These are phyloP conservation scores for Penicillium sp. DNA, from an alignment of 2,329 filamentous ascomycete species.

Conservation along the genomic window DNA sequence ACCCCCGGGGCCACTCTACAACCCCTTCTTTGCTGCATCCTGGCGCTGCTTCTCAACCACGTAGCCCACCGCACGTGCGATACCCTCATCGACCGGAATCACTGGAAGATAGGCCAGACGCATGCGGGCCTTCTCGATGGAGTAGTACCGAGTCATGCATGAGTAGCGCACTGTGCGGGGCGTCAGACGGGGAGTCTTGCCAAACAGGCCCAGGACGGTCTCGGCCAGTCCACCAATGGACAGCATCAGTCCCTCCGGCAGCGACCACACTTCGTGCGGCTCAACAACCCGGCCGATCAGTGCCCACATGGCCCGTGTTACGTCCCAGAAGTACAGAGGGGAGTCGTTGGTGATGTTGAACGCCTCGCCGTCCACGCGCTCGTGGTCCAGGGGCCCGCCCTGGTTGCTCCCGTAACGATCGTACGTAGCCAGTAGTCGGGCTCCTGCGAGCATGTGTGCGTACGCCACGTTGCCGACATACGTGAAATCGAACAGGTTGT, in stretches of 20 bases:
- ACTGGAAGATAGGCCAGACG: slow-evolving; percentile 45
- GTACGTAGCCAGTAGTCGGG: slow-evolving; percentile 62
- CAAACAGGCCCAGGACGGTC: slow-evolving; percentile 40
- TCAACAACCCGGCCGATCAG: slow-evolving; percentile 44
- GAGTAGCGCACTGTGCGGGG: slow-evolving; percentile 45
- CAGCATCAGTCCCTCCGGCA: slow-evolving; percentile 40
- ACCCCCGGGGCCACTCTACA: slow-evolving; percentile 23
- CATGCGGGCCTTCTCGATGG: slow-evolving; percentile 45
- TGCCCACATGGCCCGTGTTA: slow-evolving; percentile 72
- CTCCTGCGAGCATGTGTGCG: slow-evolving; percentile 76
- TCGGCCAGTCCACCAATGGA: slow-evolving; percentile 43
- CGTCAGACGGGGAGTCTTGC: slow-evolving; percentile 46
- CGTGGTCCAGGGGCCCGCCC: slow-evolving; percentile 63
- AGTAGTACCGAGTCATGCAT: slow-evolving; percentile 48
- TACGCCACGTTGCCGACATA: slow-evolving; percentile 67
- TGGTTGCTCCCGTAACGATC: slow-evolving; percentile 40
- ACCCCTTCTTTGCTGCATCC: slow-evolving; percentile 38
- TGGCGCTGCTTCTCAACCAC: slow-evolving; percentile 34
- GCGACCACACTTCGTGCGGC: slow-evolving; percentile 39
- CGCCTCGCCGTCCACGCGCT: slow-evolving; percentile 75
- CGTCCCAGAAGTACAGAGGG: slow-evolving; percentile 88
- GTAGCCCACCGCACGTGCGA: slow-evolving; percentile 44
- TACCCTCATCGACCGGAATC: slow-evolving; percentile 45
- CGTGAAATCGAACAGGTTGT: slow-evolving; percentile 67
- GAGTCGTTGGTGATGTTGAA: slow-evolving; percentile 89